Percentiles rank a stretch among this genome's conserved stretches.
phyloP scores from a whole-genome alignment of 177 flowering plant genomes.

The Vitis hybrid region DNA sequence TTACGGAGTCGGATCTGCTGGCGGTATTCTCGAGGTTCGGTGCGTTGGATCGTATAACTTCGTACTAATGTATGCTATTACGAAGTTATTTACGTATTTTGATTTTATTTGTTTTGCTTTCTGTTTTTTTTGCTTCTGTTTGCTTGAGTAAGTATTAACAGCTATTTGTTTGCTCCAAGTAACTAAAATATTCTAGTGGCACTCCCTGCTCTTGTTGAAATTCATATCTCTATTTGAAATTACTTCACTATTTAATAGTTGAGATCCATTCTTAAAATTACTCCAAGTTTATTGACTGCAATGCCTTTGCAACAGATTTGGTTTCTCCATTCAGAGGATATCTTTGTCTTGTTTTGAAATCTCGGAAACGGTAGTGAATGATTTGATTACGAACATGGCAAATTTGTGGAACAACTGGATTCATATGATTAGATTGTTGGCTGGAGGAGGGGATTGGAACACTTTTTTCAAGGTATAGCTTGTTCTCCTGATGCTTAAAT shows the following conservation, averaged over 20 bases:
- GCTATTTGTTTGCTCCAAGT: too few relatives aligned
- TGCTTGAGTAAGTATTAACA: too few relatives aligned
- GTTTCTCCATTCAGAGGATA: slow-evolving; percentile 36
- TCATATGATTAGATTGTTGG: slow-evolving; percentile 33
- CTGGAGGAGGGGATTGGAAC: slow-evolving; percentile 69
- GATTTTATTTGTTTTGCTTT: too few relatives aligned
- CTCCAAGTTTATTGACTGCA: slow-evolving; percentile 1
- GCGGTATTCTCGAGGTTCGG: too few relatives aligned
- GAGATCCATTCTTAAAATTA: background rate
- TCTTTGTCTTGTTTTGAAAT: slow-evolving; percentile 55
- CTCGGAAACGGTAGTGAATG: slow-evolving; percentile 40
- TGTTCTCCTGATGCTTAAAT: background rate
- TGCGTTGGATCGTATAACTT: too few relatives aligned
- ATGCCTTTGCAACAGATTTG: slow-evolving; percentile 43
- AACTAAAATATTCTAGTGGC: too few relatives aligned
- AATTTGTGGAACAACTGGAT: slow-evolving; percentile 55
- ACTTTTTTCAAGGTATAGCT: slow-evolving; percentile 65
- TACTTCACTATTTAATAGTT: background rate
- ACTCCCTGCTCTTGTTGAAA: too few relatives aligned
- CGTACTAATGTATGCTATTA: too few relatives aligned
- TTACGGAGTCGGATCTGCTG: too few relatives aligned
- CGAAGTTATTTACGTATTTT: too few relatives aligned
- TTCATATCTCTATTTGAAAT: too few relatives aligned
- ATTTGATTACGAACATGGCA: slow-evolving; percentile 30
- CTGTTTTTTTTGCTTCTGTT: too few relatives aligned